Conservation (phyloP, 1,284 basidiomycete genomes). For the Coriolopsis trogii region DNA sequence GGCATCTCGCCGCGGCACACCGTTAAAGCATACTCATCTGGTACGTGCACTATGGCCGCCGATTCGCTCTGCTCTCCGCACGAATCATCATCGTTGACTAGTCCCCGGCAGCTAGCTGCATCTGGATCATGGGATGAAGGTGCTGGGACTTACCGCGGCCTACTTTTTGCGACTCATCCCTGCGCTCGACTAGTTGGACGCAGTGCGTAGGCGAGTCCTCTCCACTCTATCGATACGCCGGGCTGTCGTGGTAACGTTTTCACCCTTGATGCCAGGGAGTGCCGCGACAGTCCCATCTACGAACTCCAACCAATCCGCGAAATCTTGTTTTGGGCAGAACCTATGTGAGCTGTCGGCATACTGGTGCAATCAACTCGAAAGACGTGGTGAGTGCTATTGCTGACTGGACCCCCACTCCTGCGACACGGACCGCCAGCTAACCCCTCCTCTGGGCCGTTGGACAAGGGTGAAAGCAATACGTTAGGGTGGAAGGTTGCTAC, state of each 20-base stretch:
- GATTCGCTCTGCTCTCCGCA: no score
- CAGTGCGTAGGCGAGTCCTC: constrained; percentile 69
- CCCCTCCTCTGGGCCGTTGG: constrained; percentile 18
- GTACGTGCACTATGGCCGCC: no score
- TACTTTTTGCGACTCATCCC: constrained; percentile 88
- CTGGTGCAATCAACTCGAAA: constrained; percentile 90
- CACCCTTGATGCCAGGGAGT: constrained; percentile 25
- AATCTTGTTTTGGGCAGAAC: constrained; percentile 32
- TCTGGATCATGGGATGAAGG: no score
- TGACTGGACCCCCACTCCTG: constrained; percentile 39
- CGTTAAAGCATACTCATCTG: no score
- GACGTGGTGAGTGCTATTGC: constrained; percentile 74
- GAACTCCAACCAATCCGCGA: constrained; percentile 25
- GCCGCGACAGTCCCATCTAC: constrained; percentile 21
- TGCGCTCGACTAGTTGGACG: constrained; percentile 92
- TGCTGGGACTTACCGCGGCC: constrained; percentile 82
- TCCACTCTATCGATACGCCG: constrained; percentile 79
- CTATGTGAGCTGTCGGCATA: constrained; percentile 75
- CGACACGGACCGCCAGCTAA: constrained; percentile 44
- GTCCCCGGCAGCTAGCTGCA: no score
- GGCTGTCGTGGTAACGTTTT: constrained; percentile 55
- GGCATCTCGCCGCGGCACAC: no score
- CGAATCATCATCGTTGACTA: no score
- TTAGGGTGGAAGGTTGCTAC: no score
- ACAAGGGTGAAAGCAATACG: constrained; percentile 13